Percentiles rank a stretch among this genome's conserved stretches.
Conservation (phyloP, 2,329 filamentous ascomycete species). For the Cucurbitaria berberidis region DNA sequence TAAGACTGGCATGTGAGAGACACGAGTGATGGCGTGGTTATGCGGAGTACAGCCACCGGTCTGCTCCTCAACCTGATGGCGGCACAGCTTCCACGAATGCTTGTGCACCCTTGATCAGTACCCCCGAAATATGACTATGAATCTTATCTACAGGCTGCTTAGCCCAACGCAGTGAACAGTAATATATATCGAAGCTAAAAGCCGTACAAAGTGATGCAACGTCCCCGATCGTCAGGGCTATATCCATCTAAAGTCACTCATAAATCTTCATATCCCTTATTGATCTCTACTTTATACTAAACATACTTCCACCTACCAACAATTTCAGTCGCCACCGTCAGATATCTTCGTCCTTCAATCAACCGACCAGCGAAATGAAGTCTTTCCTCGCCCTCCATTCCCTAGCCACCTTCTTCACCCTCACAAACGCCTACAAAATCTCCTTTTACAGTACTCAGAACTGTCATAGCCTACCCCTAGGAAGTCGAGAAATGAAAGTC, state of each 20-base stretch:
- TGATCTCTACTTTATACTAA: not conserved
- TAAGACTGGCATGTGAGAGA: not conserved
- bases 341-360: not conserved
- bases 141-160: not conserved
- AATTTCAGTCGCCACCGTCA: not conserved
- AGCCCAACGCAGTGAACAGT: not conserved
- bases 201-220: not conserved
- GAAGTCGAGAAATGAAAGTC: conserved; percentile 5
- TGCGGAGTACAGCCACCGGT: not conserved
- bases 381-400: conserved; percentile 1
- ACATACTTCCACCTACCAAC: conserved; percentile 1
- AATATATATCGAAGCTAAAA: not conserved
- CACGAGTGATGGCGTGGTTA: not conserved
- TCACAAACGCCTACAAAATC: conserved; percentile 3
- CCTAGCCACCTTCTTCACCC: not conserved
- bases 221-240: not conserved
- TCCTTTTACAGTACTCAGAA: not conserved
- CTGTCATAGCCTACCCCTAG: conserved; percentile 4
- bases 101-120: not conserved
- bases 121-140: not conserved
- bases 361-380: conserved; percentile 2
- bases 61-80: not conserved
- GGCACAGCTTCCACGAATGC: not conserved
- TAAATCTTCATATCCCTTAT: not conserved
- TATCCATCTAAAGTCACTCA: not conserved